These are phyloP conservation scores for Populus tomentosa DNA, from an alignment of 441 rosid species.

Conservation along the genomic window DNA sequence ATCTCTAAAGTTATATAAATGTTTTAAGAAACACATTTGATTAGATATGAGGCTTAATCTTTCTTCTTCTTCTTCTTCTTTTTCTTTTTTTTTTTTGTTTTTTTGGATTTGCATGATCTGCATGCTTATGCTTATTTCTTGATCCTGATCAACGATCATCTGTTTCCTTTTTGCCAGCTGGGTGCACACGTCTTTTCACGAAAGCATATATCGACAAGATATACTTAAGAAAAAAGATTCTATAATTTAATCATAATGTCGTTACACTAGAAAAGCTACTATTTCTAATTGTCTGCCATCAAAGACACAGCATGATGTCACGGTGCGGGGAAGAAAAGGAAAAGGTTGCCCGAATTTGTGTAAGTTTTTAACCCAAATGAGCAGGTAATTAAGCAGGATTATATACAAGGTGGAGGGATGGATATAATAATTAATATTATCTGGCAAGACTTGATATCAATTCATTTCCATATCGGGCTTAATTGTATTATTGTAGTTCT, in stretches of 20 bases:
- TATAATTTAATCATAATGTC: not conserved
- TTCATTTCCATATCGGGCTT: too few relatives aligned
- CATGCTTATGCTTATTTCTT: slow-evolving; percentile 10
- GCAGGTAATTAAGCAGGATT: not conserved
- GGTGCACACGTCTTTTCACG: slow-evolving; percentile 27
- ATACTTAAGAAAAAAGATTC: slow-evolving; percentile 5
- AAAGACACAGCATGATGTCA: not conserved
- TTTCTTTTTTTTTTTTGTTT: not conserved
- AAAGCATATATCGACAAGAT: slow-evolving; percentile 15
- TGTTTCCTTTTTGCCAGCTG: slow-evolving; percentile 12
- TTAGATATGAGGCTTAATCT: not conserved
- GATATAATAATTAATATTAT: too few relatives aligned
- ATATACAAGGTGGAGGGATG: too few relatives aligned
- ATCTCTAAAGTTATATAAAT: not conserved
- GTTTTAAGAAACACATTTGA: not conserved
- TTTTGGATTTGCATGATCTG: slow-evolving; percentile 16
- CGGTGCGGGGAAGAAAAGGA: not conserved
- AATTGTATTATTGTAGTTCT: too few relatives aligned
- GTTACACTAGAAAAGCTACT: not conserved
- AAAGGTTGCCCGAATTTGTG: not conserved
- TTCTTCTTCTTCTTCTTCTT: too few relatives aligned
- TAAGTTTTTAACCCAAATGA: not conserved
- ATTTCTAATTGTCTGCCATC: not conserved
- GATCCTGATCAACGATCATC: not conserved
- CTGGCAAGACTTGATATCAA: too few relatives aligned